Evolutionary conservation across 176 grass and related monocot genomes (phyloP).

Genomic region (Juncus inflexus): DNA sequence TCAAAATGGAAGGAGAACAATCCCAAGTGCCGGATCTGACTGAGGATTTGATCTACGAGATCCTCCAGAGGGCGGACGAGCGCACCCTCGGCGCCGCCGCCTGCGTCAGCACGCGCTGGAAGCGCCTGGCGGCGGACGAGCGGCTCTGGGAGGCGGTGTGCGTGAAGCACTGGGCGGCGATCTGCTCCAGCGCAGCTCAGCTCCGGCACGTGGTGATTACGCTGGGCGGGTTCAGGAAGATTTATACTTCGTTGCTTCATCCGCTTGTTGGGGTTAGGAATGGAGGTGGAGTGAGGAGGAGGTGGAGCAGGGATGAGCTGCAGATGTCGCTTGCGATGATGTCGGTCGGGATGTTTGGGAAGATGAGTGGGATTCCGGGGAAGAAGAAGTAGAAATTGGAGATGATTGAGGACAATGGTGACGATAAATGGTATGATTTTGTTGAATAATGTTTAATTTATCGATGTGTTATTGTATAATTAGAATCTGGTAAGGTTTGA

Average conservation of each 20-base stretch:
- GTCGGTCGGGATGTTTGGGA: constrained; percentile 13
- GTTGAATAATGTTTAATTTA: too few relatives aligned
- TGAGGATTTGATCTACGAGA: constrained; percentile 25
- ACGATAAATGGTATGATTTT: too few relatives aligned
- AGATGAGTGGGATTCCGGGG: constrained; percentile 3
- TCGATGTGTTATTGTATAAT: too few relatives aligned
- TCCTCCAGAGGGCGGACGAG: constrained; percentile 19
- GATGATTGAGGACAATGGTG: too few relatives aligned
- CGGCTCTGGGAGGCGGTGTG: constrained; percentile 22
- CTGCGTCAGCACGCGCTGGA: constrained; percentile 17
- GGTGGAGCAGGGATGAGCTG: constrained; percentile 21
- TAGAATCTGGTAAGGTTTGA: too few relatives aligned
- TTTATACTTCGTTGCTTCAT: constrained; percentile 14
- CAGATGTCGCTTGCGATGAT: constrained; percentile 21
- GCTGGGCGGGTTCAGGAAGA: constrained; percentile 16
- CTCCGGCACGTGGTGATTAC: constrained; percentile 20
- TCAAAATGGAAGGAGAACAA: background rate
- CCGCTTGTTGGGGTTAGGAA: background rate
- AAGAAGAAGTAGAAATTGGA: background rate
- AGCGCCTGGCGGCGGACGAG: constrained; percentile 19
- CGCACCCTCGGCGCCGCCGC: constrained; percentile 19
- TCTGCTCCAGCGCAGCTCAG: constrained; percentile 12
- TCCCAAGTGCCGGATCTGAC: constrained; percentile 12
- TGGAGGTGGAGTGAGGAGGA: constrained; percentile 8
- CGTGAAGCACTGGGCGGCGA: constrained; percentile 19